Percentiles rank a stretch among this genome's conserved stretches.
phyloP scores from a whole-genome alignment of 306 rosid genomes.

The Gillenia trifoliata region DNA sequence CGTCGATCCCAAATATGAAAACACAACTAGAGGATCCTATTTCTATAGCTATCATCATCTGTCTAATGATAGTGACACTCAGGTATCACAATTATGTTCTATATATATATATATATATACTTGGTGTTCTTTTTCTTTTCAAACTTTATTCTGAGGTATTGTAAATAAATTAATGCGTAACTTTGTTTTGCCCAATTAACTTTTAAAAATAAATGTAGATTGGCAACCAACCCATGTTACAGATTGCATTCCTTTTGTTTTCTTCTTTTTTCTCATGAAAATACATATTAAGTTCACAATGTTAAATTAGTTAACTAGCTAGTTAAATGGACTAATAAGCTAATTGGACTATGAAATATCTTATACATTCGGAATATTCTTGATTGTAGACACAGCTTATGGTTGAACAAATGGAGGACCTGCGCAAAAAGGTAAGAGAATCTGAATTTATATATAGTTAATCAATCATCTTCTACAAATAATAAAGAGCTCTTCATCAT shows the following conservation, averaged over 20 bases:
- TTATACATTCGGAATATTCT: not conserved
- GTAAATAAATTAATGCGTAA: not conserved
- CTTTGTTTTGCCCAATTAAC: no score
- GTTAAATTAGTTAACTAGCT: not conserved
- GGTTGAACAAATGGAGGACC: conserved; percentile 79
- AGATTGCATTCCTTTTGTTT: not conserved
- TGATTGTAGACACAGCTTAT: conserved; percentile 67
- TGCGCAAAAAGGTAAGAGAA: conserved; percentile 34
- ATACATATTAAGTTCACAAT: not conserved
- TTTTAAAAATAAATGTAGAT: not conserved
- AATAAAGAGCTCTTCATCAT: not conserved
- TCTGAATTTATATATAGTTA: not conserved
- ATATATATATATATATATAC: not conserved
- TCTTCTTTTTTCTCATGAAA: not conserved
- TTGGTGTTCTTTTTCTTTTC: not conserved
- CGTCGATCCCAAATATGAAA: not conserved
- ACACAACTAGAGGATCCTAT: not conserved
- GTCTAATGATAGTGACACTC: not conserved
- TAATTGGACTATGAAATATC: not conserved
- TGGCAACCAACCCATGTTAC: not conserved
- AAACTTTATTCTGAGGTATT: not conserved
- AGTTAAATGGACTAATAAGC: not conserved
- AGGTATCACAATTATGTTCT: not conserved
- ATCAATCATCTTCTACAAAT: not conserved
- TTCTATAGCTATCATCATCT: not conserved